Evolutionary conservation across 2,329 filamentous ascomycete genomes (phyloP).

Genomic region (Colletotrichum sp.): DNA sequence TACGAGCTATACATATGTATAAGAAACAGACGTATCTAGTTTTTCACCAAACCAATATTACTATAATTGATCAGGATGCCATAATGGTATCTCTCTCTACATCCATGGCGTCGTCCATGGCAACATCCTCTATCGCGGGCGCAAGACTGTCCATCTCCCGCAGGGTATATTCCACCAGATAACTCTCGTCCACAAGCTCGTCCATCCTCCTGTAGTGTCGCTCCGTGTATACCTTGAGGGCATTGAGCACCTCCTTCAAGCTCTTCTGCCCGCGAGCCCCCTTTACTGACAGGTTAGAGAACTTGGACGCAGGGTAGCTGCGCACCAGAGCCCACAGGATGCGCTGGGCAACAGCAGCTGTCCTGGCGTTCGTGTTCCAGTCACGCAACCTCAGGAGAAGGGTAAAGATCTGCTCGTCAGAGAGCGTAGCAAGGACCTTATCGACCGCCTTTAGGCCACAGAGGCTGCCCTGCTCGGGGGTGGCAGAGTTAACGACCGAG

Average conservation of each 20-base stretch:
- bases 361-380: conserved; percentile 97
- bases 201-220: conserved; percentile 90
- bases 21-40: too few species aligned
- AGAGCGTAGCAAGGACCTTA: conserved; percentile 78
- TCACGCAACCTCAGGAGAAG: conserved; percentile 85
- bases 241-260: conserved; percentile 84
- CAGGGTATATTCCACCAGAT: conserved; percentile 90
- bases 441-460: conserved; percentile 76
- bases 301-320: conserved; percentile 78
- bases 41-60: too few species aligned
- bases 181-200: conserved; percentile 92
- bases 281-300: conserved; percentile 72
- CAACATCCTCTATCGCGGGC: conserved; percentile 40
- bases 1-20: too few species aligned
- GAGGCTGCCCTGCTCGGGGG: conserved; percentile 66
- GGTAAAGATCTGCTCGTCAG: conserved; percentile 83
- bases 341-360: conserved; percentile 82
- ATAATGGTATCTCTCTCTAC: conserved; percentile 47
- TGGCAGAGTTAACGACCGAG: conserved; percentile 70
- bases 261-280: conserved; percentile 65
- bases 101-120: conserved; percentile 40
- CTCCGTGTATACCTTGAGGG: conserved; percentile 89
- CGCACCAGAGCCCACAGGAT: conserved; percentile 81
- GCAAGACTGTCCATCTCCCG: conserved; percentile 85
- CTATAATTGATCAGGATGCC: conserved; percentile 21